Evolutionary conservation across 805 yeast genomes (phyloP), one percentile per base, ranked within the genome.

Genomic region (Myxozyma lipomycoides): DNA sequence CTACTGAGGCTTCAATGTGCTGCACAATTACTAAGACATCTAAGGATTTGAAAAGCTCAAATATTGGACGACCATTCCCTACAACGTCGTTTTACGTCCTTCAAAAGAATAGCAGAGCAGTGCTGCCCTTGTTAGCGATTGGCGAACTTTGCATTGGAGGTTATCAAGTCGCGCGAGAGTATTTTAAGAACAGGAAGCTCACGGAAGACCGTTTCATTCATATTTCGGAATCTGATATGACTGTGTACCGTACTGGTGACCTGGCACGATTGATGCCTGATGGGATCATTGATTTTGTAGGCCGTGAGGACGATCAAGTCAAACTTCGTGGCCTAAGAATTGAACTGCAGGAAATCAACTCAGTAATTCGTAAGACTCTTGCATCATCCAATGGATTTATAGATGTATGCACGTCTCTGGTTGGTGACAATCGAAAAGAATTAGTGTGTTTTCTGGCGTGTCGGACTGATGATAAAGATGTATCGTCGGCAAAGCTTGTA

Each of bases 81-180:
- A 46, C 53, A 1, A 45, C 55, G 9, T 35, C 48, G 9, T 46
- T 61, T 36, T 47, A 45, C 25, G 44, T 61, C 22, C 21, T 56
- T 40, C 43, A 37, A 17, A 42, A 47, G 12, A 50, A 40, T 3
- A n/a, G 39, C 22, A 5, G n/a, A 3, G 21, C 6, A 12, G 30
- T 49, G 5, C 40, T 62, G 10, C 67, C 67, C 1, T 9, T 44
- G 4, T 54, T 51, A 7, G 36, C 55, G 9, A 48, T 55, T 9
- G 67, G 67, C 3, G 64, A 64, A 38, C 50, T 64, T 3, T 62
- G 55, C 9, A 61, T 64, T 18, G 56, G 61, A 4, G 67, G 67
- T 6, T 49, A 45, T 22, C 67, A 64, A 43, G 55, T 64, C 1
- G 64, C 67, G 6, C 38, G 59, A 9, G 59, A 26, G 22, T 56